Conservation (phyloP, 2,329 filamentous ascomycete genomes). For the Pezicula carpinea region DNA sequence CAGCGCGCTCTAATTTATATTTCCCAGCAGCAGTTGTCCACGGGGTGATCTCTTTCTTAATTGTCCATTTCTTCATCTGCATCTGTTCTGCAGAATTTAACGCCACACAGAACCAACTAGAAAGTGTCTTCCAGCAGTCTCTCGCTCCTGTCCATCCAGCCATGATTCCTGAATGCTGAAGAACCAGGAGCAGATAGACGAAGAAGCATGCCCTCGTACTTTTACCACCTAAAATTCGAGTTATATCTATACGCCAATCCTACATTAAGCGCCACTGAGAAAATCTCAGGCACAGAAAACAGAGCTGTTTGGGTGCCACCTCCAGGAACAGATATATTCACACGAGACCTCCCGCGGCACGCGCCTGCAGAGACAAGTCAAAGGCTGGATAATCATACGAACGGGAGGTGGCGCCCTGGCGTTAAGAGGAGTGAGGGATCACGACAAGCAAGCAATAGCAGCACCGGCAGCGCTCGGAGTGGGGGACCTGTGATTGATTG, state of each 20-base stretch:
- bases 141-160: not conserved
- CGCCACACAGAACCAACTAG: constrained; percentile 12
- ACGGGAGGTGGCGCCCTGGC: not conserved
- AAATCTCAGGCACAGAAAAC: constrained; percentile 8
- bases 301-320: constrained; percentile 45
- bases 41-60: not conserved
- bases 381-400: constrained; percentile 4
- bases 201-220: constrained; percentile 39
- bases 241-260: constrained; percentile 40
- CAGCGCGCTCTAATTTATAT: not conserved
- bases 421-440: constrained; percentile 9
- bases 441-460: not conserved
- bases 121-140: constrained; percentile 1
- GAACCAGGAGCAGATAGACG: not conserved
- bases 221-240: constrained; percentile 64
- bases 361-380: not conserved
- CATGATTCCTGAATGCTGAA: not conserved
- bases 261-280: not conserved
- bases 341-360: constrained; percentile 18
- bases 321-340: constrained; percentile 40
- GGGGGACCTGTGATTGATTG: constrained; percentile 25
- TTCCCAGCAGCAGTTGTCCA: too few relatives aligned
- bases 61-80: not conserved
- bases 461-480: not conserved
- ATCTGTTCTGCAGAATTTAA: not conserved